Evolutionary conservation across 495 filamentous ascomycete genomes (phyloP).

Genomic region (Apiosordaria backusii): DNA sequence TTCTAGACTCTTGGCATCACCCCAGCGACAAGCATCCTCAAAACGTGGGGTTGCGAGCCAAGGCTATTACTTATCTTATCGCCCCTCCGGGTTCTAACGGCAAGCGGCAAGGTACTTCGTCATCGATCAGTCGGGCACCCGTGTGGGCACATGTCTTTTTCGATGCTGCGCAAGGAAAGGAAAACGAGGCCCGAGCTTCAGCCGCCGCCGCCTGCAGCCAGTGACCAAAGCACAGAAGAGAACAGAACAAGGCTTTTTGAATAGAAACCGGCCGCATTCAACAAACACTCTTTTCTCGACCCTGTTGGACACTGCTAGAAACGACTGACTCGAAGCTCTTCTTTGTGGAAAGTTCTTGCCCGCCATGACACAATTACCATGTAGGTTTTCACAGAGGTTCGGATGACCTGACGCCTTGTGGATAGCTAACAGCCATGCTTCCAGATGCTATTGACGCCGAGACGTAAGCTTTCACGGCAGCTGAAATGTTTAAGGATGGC

Average conservation of each 20-base stretch:
- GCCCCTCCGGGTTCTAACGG: neutral
- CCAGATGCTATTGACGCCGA: constrained; percentile 96
- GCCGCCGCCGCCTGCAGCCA: neutral
- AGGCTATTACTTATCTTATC: constrained; percentile 36
- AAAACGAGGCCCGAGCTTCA: constrained; percentile 24
- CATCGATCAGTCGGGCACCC: constrained; percentile 25
- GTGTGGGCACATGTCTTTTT: neutral
- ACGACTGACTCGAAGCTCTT: neutral
- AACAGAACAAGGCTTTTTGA: neutral
- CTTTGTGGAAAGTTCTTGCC: neutral
- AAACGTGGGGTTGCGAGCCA: neutral
- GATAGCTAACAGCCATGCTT: constrained; percentile 18
- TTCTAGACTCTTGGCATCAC: constrained; percentile 21
- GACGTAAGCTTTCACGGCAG: constrained; percentile 55
- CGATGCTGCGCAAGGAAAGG: constrained; percentile 25
- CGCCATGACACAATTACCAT: constrained; percentile 67
- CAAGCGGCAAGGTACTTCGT: constrained; percentile 20
- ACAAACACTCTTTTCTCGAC: constrained; percentile 2
- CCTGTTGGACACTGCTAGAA: neutral
- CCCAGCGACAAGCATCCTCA: constrained; percentile 16
- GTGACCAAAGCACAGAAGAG: constrained; percentile 1
- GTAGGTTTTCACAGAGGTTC: constrained; percentile 47
- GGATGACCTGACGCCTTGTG: constrained; percentile 7
- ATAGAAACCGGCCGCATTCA: neutral
- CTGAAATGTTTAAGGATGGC: neutral